Base-by-base conservation (phyloP, 495 filamentous ascomycete genomes). In the Tuber microsphaerosporum region DNA sequence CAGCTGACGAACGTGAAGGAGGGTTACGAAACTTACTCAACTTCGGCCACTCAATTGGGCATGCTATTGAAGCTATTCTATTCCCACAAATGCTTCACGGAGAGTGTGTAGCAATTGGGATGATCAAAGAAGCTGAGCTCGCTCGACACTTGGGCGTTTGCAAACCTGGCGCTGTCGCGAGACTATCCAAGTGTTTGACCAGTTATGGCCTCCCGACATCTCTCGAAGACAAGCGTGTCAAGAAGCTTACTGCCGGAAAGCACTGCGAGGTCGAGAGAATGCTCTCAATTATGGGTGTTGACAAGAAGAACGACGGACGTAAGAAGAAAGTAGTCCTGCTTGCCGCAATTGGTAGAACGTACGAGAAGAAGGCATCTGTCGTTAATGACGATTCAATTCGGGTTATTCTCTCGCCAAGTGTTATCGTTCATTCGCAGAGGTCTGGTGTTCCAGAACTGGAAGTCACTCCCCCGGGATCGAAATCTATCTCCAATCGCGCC, bases 241-340 rank as follows among this genome's bases (percentile, higher is more conserved):
- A 90, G 72, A 93, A 92, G 81, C 87, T 94, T 75, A 94, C 96
- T 14, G 93, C 92, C 9, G 91, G 90, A 43, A 97, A 95, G 84
- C 87, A 90, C 79, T 99, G 96, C 83, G 91, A 93, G n/a, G 92
- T 97, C 17, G 93, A 98, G 76, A 89, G 91, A 69, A 84, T 98
- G 75, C 86, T 99, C 69, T 87, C 90, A 75, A 94, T 96, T 83
- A 99, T 99, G 95, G 94, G 90, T 3, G 90, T 98, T 56, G 95
- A 99, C 85, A 99, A 99, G 89, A 99, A 99, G 88, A 99, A 99
- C 74, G 91, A 97, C 45, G 95, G 95, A 2, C 89, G 88, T 46
- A 94, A 96, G 84, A 99, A 98, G 87, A 97, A 96, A 85, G 91
- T 99, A 73, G 95, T 97, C n/a, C 88, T 99, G 10, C 89, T 99